Evolutionary conservation across 2,329 filamentous ascomycete genomes (phyloP).

Genomic region (Botrytis aclada): DNA sequence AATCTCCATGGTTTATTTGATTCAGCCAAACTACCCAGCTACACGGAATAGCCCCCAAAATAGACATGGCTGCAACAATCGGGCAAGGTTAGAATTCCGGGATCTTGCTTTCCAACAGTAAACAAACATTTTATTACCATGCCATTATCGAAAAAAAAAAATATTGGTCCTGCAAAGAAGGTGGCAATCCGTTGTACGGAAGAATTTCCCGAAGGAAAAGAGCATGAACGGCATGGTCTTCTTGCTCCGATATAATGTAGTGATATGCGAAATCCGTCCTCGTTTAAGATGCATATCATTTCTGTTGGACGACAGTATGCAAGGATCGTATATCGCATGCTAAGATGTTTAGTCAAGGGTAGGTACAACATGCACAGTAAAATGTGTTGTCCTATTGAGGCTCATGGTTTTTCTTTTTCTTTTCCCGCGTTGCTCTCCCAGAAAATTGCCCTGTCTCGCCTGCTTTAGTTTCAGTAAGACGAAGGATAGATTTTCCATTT

Average conservation of each 20-base stretch:
- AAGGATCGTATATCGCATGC: constrained; percentile 11
- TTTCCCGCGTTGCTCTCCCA: constrained; percentile 1
- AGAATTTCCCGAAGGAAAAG: not conserved
- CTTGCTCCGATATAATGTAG: constrained; percentile 8
- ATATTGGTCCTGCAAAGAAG: not conserved
- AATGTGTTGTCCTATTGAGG: constrained; percentile 16
- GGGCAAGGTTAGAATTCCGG: not conserved
- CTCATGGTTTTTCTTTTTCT: not conserved
- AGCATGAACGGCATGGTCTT: not conserved
- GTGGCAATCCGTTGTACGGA: constrained; percentile 7
- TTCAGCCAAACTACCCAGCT: not conserved
- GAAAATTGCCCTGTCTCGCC: not conserved
- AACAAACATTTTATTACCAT: not conserved
- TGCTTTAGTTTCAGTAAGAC: constrained; percentile 1
- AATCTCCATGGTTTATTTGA: not conserved
- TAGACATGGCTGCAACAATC: not conserved
- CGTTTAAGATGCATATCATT: constrained; percentile 1
- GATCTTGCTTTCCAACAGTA: not conserved
- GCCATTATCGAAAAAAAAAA: not conserved
- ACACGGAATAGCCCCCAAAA: constrained; percentile 1
- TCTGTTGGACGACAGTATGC: constrained; percentile 1
- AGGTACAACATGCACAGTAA: constrained; percentile 1
- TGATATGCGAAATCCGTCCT: not conserved
- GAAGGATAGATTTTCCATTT: not conserved
- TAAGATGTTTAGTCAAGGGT: not conserved